Percentiles rank a stretch among this genome's conserved stretches.
Evolutionary conservation across 805 yeast species (phyloP).

Genomic region (Nakazawaea molendinolei): DNA sequence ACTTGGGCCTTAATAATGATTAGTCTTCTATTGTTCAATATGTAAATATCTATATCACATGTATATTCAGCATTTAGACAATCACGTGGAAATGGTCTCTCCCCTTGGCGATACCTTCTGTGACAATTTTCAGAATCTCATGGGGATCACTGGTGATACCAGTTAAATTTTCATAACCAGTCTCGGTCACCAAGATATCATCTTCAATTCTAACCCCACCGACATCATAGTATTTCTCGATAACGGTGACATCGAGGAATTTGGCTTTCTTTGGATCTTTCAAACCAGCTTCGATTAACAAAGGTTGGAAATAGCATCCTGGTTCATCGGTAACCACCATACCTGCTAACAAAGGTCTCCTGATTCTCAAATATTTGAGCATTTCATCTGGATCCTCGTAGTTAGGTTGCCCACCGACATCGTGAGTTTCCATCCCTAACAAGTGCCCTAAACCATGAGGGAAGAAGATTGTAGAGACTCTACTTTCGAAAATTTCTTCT

Average conservation of each 20-base stretch:
- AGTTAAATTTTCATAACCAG: conserved; percentile 78
- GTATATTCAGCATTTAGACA: conserved; percentile 27
- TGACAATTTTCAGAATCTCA: conserved; percentile 73
- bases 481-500: conserved; percentile 63
- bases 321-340: conserved; percentile 96
- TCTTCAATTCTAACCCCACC: conserved; percentile 99
- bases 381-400: conserved; percentile 78
- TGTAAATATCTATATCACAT: too few relatives aligned
- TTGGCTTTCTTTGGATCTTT: conserved; percentile 42
- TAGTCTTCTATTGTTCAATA: too few relatives aligned
- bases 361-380: conserved; percentile 69
- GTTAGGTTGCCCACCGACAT: conserved; percentile 84
- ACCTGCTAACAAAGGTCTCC: conserved; percentile 62
- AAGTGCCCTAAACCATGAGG: conserved; percentile 97
- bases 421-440: conserved; percentile 94
- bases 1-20: too few relatives aligned
- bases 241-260: conserved; percentile 56
- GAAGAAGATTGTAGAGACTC: conserved; percentile 71
- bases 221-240: conserved; percentile 74
- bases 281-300: conserved; percentile 60
- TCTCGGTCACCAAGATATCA: conserved; percentile 71
- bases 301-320: conserved; percentile 86
- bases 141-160: conserved; percentile 79
- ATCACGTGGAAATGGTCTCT: conserved; percentile 57
- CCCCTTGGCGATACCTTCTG: conserved; percentile 59